A percentile compares a stretch with the other conserved stretches of the same genome.
phyloP scores from a whole-genome alignment of 441 rosid species.

The Gossypium lobatum region DNA sequence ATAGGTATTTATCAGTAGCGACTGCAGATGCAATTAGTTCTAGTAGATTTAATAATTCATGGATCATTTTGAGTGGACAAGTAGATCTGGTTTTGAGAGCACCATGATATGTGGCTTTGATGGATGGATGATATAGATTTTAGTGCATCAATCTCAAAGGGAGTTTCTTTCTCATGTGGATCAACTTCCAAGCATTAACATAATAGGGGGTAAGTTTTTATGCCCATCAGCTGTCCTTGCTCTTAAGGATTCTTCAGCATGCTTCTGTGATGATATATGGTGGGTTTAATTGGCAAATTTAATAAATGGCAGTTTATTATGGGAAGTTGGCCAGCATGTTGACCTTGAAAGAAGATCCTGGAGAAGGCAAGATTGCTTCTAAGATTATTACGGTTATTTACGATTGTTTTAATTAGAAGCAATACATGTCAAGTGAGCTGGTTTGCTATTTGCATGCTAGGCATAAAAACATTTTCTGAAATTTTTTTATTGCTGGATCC shows the following conservation, averaged over 20 bases:
- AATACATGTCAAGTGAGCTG: neutral
- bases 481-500: neutral
- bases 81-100: neutral
- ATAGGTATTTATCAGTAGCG: constrained; percentile 4
- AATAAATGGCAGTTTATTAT: neutral
- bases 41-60: constrained; percentile 1
- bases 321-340: constrained; percentile 8
- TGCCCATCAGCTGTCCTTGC: neutral
- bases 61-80: neutral
- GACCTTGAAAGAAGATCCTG: neutral
- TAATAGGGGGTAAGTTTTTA: neutral
- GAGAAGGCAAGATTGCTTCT: neutral
- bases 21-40: neutral
- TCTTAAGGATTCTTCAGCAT: neutral
- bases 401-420: neutral
- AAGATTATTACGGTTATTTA: neutral
- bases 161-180: neutral
- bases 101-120: neutral
- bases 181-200: neutral
- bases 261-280: neutral
- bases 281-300: neutral
- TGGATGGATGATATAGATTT: neutral
- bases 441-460: neutral
- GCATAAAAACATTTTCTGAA: neutral
- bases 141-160: neutral